Base-by-base conservation (phyloP, 108 stramenopile species). In the Chaetoceros muelleri region DNA sequence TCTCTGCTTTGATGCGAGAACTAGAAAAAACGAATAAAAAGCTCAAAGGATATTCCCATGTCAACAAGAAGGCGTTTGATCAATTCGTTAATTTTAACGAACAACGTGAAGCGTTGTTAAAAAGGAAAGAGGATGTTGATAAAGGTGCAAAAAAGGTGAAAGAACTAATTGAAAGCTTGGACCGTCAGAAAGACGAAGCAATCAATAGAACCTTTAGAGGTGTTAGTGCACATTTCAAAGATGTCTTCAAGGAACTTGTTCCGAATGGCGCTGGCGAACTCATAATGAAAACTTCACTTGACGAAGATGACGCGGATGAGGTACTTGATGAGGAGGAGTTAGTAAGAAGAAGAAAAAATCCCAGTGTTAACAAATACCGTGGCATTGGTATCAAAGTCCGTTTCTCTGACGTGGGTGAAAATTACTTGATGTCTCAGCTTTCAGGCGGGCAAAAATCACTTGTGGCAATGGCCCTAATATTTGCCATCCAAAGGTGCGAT, bases 61-160 rank as follows among this genome's bases (percentile, higher is more conserved):
- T 99, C 48, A 99, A 99, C 86, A 98, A 97, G 71, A 99, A 99
- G 75, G 99, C 99, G 0, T 94, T 95, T 50, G 97, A 98, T 71
- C 99, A 99, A 71, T 98, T 82, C 67, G 88, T 97, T 23, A 96
- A 87, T 71, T 99, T 99, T 70, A 81, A 74, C 31, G 96, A 99
- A 45, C 93, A 98, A 75, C 84, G 97, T 27, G 90, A 95, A 53
- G 59, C 68, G 25, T 81, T 99, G 19, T 61, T 98, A 53, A 70
- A 78, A 50, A 76, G 99, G 20, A 87, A 94, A 60, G 82, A 82
- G 27, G 97, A 98, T 58, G 71, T 98, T 16, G 96, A 97, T 58
- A 51, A 71, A 21, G 97, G 89, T 27, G 91, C 91, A 8, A 60
- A 72, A 19, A 89, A 91, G 62, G 97, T 99, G 47, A 76, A 93